Evolutionary conservation across 768 basidiomycete genomes (phyloP).

Genomic region (Mycena leptocephala): DNA sequence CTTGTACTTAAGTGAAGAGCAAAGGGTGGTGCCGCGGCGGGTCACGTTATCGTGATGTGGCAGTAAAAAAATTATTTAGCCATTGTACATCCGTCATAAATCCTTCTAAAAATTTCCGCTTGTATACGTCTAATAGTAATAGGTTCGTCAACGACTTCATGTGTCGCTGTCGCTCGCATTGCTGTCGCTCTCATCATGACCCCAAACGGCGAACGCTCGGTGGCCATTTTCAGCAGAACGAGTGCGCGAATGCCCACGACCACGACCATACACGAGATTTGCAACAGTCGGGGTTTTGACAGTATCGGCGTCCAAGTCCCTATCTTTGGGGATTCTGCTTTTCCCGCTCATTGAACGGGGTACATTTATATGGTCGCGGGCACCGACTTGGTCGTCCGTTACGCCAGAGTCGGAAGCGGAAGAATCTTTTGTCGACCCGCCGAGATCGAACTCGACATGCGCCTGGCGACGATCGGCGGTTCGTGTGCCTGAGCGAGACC

Average conservation of each 20-base stretch:
- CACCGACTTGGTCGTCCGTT: constrained; percentile 56
- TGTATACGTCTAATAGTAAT: background rate
- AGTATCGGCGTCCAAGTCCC: constrained; percentile 70
- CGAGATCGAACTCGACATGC: constrained; percentile 69
- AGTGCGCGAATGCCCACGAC: constrained; percentile 53
- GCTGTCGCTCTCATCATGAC: constrained; percentile 92
- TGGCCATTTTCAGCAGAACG: constrained; percentile 59
- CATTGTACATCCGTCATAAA: background rate
- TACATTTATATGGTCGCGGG: constrained; percentile 69
- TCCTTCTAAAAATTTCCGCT: background rate
- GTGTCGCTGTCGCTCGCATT: constrained; percentile 82
- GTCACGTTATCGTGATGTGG: no score
- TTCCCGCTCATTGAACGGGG: constrained; percentile 57
- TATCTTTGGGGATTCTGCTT: constrained; percentile 74
- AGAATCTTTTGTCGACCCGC: constrained; percentile 51
- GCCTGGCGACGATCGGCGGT: constrained; percentile 72
- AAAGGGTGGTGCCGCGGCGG: background rate
- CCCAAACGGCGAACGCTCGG: constrained; percentile 88
- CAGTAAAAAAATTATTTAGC: no score
- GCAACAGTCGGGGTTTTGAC: constrained; percentile 75
- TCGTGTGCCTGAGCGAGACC: constrained; percentile 70
- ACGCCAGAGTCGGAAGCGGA: constrained; percentile 43
- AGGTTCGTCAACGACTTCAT: background rate
- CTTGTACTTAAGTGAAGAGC: no score
- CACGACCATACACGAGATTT: constrained; percentile 48